Base-by-base conservation (phyloP, 1,284 basidiomycete genomes). In the Lentinula novae-zelandiae region DNA sequence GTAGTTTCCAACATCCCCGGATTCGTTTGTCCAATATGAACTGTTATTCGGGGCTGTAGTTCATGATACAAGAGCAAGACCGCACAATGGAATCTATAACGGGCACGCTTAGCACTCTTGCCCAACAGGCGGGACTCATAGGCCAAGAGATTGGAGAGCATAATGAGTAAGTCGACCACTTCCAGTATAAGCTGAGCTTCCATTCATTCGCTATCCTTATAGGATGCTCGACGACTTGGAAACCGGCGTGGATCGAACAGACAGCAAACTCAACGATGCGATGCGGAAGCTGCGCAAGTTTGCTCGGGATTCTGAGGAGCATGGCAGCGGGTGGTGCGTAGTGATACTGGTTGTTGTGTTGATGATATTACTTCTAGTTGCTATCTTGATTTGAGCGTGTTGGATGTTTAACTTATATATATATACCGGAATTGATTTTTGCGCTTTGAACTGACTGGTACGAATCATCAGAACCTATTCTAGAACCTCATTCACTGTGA, bases 51-150 rank as follows among this genome's bases (percentile, higher is more conserved):
- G 12, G 15, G 17, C 27, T 34, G 10, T 44, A 95, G 90, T 84
- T 94, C 71, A 85, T 96, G 73, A 86, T 96, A 48, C 82, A 81
- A 52, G 84, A 92, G 67, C 95, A 97, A 78, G 95, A 97, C 70
- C 82, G 85, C 53, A 90, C 93, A 0, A 87, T 97, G 62, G 86
- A 89, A 50, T 84, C 89, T 0, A 95, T 97, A 67, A 84, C 89
- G 0, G 93, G 93, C 0, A 94, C 95, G 0, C 72, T 97, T 48
- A 84, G 72, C 59, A 93, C 87, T 1, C 76, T 97, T 12, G 86
- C 89, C 0, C 87, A 92, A 65, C 95, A 97, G 74, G 95, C 95
- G 0, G 91, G 90, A 5, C 76, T 96, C 48, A 96, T 97, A 83
- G 95, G 95, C 0, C 85, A 84, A 57, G 95, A 97, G 71, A 92